Conservation (phyloP, 2,329 filamentous ascomycete species). For the Pseudocercospora crystallina region DNA sequence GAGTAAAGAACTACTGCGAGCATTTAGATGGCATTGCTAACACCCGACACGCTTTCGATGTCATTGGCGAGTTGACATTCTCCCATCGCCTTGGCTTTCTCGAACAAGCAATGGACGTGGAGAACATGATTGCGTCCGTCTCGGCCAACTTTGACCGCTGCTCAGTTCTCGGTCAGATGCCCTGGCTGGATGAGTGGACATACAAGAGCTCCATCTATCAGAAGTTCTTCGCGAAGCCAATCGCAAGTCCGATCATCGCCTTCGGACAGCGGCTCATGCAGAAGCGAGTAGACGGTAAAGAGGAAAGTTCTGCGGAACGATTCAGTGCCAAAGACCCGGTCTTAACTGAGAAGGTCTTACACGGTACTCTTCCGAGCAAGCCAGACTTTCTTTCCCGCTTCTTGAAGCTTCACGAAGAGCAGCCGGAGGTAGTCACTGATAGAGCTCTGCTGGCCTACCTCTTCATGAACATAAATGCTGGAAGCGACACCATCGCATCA, state of each 20-base stretch:
- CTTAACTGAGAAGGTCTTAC: slow-evolving; percentile 23
- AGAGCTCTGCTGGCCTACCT: slow-evolving; percentile 26
- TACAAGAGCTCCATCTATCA: slow-evolving; percentile 28
- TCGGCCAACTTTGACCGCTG: slow-evolving; percentile 28
- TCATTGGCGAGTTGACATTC: slow-evolving; percentile 29
- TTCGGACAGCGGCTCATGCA: slow-evolving; percentile 28
- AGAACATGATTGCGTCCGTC: slow-evolving; percentile 17
- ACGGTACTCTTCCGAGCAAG: slow-evolving; percentile 27
- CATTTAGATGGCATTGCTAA: not conserved
- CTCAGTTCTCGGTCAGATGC: slow-evolving; percentile 31
- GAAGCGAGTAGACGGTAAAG: slow-evolving; percentile 20
- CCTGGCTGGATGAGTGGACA: slow-evolving; percentile 29
- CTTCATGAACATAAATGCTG: slow-evolving; percentile 31
- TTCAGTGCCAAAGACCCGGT: slow-evolving; percentile 18
- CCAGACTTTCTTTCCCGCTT: slow-evolving; percentile 33
- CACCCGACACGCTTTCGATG: slow-evolving; percentile 25
- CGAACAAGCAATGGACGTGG: slow-evolving; percentile 23
- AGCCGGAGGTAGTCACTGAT: slow-evolving; percentile 28
- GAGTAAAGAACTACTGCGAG: not conserved
- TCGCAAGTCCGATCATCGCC: slow-evolving; percentile 23
- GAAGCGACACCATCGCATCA: slow-evolving; percentile 19
- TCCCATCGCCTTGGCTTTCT: slow-evolving; percentile 25
- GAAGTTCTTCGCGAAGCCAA: slow-evolving; percentile 23
- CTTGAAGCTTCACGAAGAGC: slow-evolving; percentile 26
- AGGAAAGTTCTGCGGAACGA: slow-evolving; percentile 1